Conservation (phyloP, 805 yeast genomes). For the Candida nonsorbophila region DNA sequence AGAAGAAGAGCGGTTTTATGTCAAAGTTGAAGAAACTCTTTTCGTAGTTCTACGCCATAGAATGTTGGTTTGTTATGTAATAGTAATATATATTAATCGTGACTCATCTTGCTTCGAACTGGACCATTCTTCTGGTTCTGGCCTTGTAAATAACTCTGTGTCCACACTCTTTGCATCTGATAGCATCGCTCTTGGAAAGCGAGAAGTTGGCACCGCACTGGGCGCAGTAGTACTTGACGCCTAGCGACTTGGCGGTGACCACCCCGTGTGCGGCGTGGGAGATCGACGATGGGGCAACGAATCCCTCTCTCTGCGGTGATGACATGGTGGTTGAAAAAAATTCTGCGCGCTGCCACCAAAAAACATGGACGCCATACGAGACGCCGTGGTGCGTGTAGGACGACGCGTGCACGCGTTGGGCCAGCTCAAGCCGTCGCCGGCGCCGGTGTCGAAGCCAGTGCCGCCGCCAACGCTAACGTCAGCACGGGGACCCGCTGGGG, state of each 20-base stretch:
- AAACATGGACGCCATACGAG: too few relatives aligned
- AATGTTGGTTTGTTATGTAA: conserved; percentile 3
- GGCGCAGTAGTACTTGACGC: conserved; percentile 92
- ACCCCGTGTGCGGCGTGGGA: conserved; percentile 81
- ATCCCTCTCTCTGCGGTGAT: conserved; percentile 74
- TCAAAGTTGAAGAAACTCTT: conserved; percentile 33
- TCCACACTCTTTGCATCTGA: conserved; percentile 97
- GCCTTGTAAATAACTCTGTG: conserved; percentile 97
- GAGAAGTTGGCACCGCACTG: conserved; percentile 90
- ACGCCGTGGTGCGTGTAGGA: too few relatives aligned
- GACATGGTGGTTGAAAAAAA: conserved; percentile 28
- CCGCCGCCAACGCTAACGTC: too few relatives aligned
- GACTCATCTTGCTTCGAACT: conserved; percentile 38
- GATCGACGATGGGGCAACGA: conserved; percentile 72
- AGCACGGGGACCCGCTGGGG: too few relatives aligned
- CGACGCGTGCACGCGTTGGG: too few relatives aligned
- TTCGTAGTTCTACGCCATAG: conserved; percentile 12
- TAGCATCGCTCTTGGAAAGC: conserved; percentile 89
- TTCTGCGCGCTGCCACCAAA: too few relatives aligned
- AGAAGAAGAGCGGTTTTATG: conserved; percentile 37
- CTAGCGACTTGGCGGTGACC: conserved; percentile 56
- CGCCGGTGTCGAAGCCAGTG: too few relatives aligned
- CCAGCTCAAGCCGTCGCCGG: too few relatives aligned
- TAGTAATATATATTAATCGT: conserved; percentile 8
- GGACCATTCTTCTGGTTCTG: conserved; percentile 92